Evolutionary conservation across 371 early-diverging fungal genomes (phyloP), one percentile per base, ranked within the genome.

Genomic region (Mucor piriformis): DNA sequence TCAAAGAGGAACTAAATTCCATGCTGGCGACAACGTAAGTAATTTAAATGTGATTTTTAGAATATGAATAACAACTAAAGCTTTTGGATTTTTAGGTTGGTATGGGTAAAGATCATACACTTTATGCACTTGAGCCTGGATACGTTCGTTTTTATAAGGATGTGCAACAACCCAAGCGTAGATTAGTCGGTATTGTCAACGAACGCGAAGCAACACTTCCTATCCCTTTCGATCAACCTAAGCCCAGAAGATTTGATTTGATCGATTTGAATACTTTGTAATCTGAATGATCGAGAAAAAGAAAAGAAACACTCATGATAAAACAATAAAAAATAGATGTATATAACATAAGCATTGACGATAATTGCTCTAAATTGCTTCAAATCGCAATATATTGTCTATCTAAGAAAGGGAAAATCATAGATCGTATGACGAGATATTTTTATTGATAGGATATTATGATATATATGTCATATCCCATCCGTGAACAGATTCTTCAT

Each of bases 1-100:
- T 54, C 98, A 97, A 70, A 83, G 95, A 50, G 98, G 98, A 6
- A 94, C 94, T 35, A 75, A 87, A 59, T 95, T 95, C 78, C 92
- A 92, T 59, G 88, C 96, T 2, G 96, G 96, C 8, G 88, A 88
- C 58, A 87, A 94, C 79, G 94, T 91, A 78, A 75, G 74, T 32
- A 15, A 12, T n/a, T 11, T 15, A n/a, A 37, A 11, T 12, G 15
- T 1, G 18, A 6, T 10, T 20, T 20, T 4, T 20, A 16, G 6
- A 43, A 43, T 5, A 21, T 3, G 18, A 5, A 21, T 21, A 43
- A 15, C 15, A 49, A 20, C 33, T 40, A 12, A 47, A 15, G 23
- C 2, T 3, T 51, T 34, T 51, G 7, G 7, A 16, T 50, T 1
- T 25, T 46, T 64, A 89, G 81, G 90, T 95, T 46, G 93, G 91